Conservation (phyloP, 441 rosid genomes). For the Macaranga tanarius region DNA sequence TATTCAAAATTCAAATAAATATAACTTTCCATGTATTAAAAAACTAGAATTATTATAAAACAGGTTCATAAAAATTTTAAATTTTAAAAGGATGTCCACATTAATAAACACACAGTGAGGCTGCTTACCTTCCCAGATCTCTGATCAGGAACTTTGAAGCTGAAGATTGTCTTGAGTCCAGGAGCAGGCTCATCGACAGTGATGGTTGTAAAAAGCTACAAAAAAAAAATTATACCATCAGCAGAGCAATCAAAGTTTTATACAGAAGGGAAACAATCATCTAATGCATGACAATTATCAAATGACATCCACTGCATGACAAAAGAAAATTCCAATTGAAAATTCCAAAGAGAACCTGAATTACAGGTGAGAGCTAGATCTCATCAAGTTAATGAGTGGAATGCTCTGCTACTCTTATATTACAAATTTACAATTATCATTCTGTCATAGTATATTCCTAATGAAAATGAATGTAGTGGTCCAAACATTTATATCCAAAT, state of each 20-base stretch:
- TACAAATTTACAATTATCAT: not conserved
- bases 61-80: no score
- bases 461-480: not conserved
- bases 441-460: not conserved
- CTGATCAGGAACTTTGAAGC: constrained; percentile 86
- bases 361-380: not conserved
- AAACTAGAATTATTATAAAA: no score
- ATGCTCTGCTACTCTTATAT: not conserved
- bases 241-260: not conserved
- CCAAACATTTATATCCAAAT: not conserved
- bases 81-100: no score
- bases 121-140: constrained; percentile 81
- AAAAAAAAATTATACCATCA: not conserved
- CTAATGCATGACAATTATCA: not conserved
- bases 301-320: not conserved
- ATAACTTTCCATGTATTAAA: not conserved
- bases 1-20: not conserved
- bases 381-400: not conserved
- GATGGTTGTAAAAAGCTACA: constrained; percentile 76
- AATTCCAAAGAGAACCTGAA: not conserved
- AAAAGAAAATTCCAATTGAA: constrained; percentile 6
- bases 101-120: not conserved
- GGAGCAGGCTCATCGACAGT: constrained; percentile 85
- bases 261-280: not conserved
- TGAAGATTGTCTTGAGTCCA: constrained; percentile 79